Base-by-base conservation (phyloP, 2,329 filamentous ascomycete species). In the Microcera coccophila region DNA sequence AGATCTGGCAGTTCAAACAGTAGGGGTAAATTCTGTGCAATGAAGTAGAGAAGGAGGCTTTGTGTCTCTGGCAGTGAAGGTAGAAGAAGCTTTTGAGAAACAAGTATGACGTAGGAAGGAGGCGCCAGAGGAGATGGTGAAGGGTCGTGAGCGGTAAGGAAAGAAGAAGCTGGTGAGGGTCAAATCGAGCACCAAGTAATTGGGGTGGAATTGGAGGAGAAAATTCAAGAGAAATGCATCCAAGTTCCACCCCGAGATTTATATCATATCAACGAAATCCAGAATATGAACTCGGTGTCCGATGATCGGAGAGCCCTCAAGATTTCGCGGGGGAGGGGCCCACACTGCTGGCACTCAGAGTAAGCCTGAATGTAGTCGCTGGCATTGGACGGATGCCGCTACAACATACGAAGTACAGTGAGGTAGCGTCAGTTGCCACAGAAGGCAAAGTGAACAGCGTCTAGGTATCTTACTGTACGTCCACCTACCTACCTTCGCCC, bases 261-360 rank as follows among this genome's bases (percentile, higher is more conserved):
- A 58, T n/a, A n/a, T n/a, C n/a, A n/a, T n/a, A n/a, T 58, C 47
- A 57, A 57, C 44, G 52, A 58, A 54, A 52, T 42, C 47, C 47
- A 48, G 45, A 49, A 54, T 28, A 53, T 44, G 36, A 58, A 49
- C 56, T 60, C 57, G 50, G 55, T 57, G 33, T 61, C 59, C 59
- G 59, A 61, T 61, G 36, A 61, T 61, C 59, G 59, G 59, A 61
- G 59, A 40, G 41, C 47, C 45, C 38, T 47, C 52, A 55, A 52
- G 55, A 54, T 55, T 56, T 53, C 55, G 45, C 52, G 52, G 46
- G 12, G 41, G 33, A 56, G 48, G 53, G 51, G 51, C 50, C 52
- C n/a, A n/a, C n/a, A n/a, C n/a, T n/a, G n/a, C n/a, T n/a, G n/a
- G n/a, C n/a, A n/a, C n/a, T n/a, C n/a, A n/a, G n/a, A n/a, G n/a